A percentile compares a stretch with the other conserved stretches of the same genome.
Conservation (phyloP, 2,329 filamentous ascomycete species). For the Diaporthe velutina region DNA sequence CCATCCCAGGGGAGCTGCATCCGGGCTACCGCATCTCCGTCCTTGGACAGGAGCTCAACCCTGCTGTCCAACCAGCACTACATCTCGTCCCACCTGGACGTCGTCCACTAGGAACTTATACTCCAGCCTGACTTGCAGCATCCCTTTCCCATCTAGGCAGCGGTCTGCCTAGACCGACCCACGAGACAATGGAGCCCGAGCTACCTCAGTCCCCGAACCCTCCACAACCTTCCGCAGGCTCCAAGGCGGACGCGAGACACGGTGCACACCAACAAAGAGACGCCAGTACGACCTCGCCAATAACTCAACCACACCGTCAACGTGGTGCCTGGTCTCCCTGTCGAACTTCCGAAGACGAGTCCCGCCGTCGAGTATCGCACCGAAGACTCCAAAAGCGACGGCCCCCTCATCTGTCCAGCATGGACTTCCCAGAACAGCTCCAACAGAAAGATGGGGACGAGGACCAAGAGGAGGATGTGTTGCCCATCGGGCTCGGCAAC, state of each 20-base stretch:
- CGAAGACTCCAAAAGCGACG: conserved; percentile 60
- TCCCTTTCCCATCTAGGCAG: conserved; percentile 33
- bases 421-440: conserved; percentile 68
- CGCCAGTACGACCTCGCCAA: conserved; percentile 20
- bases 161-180: conserved; percentile 35
- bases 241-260: conserved; percentile 3
- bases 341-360: conserved; percentile 48
- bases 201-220: conserved; percentile 23
- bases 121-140: conserved; percentile 35
- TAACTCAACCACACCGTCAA: conserved; percentile 25
- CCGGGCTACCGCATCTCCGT: not conserved
- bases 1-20: conserved; percentile 2
- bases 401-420: conserved; percentile 47
- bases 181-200: conserved; percentile 37
- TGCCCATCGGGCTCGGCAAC: conserved; percentile 63
- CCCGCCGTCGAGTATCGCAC: conserved; percentile 53
- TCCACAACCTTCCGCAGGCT: conserved; percentile 29
- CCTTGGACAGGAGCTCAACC: conserved; percentile 23
- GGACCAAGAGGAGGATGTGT: conserved; percentile 62
- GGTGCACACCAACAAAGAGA: conserved; percentile 18
- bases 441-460: conserved; percentile 62
- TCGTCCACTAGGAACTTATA: conserved; percentile 21
- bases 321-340: conserved; percentile 39
- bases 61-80: conserved; percentile 32
- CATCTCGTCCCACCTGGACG: conserved; percentile 36